Evolutionary conservation across 2,329 filamentous ascomycete genomes (phyloP).

Genomic region (Fusarium begoniae): DNA sequence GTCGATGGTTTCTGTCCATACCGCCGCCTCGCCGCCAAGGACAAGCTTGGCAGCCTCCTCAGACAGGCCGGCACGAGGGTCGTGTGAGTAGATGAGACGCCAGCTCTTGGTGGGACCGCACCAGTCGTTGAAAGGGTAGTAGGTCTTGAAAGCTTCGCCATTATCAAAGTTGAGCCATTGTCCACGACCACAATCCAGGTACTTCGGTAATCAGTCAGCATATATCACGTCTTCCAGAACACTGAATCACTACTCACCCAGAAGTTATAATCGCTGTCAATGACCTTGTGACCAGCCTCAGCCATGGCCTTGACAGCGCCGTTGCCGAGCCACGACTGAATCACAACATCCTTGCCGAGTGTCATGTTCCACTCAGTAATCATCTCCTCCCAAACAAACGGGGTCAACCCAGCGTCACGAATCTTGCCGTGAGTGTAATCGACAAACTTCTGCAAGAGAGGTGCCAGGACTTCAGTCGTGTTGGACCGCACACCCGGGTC

Average conservation of each 20-base stretch:
- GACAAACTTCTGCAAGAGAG: slow-evolving; percentile 81
- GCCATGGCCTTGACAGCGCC: slow-evolving; percentile 69
- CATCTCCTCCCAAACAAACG: slow-evolving; percentile 92
- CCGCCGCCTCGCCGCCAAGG: slow-evolving; percentile 81
- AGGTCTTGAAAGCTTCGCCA: slow-evolving; percentile 58
- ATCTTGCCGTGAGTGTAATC: slow-evolving; percentile 74
- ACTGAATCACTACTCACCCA: slow-evolving; percentile 65
- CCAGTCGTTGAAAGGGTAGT: slow-evolving; percentile 82
- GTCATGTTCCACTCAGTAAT: slow-evolving; percentile 80
- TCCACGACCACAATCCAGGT: slow-evolving; percentile 84
- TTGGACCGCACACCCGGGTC: slow-evolving; percentile 78
- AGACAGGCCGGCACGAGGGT: slow-evolving; percentile 74
- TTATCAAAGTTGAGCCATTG: slow-evolving; percentile 79
- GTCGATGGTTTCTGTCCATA: slow-evolving; percentile 86
- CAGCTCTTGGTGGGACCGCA: slow-evolving; percentile 84
- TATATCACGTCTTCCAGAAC: background rate
- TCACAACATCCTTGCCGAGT: slow-evolving; percentile 73
- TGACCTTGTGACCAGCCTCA: slow-evolving; percentile 71
- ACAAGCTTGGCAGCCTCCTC: slow-evolving; percentile 71
- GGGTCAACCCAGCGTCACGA: slow-evolving; percentile 69
- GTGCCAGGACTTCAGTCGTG: slow-evolving; percentile 69
- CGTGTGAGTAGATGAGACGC: slow-evolving; percentile 82
- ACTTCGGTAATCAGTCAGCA: slow-evolving; percentile 56
- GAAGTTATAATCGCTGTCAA: slow-evolving; percentile 79
- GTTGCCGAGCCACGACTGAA: slow-evolving; percentile 81